Conservation (phyloP, 306 rosid genomes). For the Arachis hypogaea region DNA sequence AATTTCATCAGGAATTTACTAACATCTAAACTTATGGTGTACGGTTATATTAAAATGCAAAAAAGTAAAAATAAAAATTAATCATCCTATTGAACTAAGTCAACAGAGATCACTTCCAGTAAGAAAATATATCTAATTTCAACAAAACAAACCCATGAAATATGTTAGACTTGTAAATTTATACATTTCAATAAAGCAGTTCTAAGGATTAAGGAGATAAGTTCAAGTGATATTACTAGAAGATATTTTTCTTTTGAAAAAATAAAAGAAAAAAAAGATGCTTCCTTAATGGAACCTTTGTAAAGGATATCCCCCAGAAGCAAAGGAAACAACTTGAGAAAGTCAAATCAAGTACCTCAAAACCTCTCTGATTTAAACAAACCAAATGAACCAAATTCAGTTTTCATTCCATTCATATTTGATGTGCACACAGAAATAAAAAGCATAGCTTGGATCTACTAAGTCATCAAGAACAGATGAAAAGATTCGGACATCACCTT, state of each 20-base stretch:
- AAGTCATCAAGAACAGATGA: slow-evolving; percentile 39
- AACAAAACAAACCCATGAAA: neutral
- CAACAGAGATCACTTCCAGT: too few relatives aligned
- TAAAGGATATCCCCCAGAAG: slow-evolving; percentile 36
- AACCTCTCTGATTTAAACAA: slow-evolving; percentile 15
- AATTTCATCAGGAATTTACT: too few relatives aligned
- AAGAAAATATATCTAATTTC: too few relatives aligned
- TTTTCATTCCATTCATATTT: neutral
- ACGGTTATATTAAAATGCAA: too few relatives aligned
- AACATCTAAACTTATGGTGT: too few relatives aligned
- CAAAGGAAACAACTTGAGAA: neutral
- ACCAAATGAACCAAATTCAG: slow-evolving; percentile 7
- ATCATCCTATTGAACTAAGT: too few relatives aligned
- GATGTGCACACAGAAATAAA: neutral
- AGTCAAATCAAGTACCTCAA: slow-evolving; percentile 9
- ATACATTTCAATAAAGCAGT: neutral
- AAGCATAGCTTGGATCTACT: slow-evolving; percentile 18
- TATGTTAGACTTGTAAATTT: neutral
- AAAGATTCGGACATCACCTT: slow-evolving; percentile 32
- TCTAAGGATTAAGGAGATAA: neutral
- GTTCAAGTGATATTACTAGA: neutral
- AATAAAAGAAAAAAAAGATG: slow-evolving; percentile 32
- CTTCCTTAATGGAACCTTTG: slow-evolving; percentile 43
- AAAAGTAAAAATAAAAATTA: too few relatives aligned
- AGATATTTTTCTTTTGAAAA: neutral